These are phyloP conservation scores for Colletotrichum tropicale DNA, from an alignment of 2,329 filamentous ascomycete species.

Conservation along the genomic window DNA sequence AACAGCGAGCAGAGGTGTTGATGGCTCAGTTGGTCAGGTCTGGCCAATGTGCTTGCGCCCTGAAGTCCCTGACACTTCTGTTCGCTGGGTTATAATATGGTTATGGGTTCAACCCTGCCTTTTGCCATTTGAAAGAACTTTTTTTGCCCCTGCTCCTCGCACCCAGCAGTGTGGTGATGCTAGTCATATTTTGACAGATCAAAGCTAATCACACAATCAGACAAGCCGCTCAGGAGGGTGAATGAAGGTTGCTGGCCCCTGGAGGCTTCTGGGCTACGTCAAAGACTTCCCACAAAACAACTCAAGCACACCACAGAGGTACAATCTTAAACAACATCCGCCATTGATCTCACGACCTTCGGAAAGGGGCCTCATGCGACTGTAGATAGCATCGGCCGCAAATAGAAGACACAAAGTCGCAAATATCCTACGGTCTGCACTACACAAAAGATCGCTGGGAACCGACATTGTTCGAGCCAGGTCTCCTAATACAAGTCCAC, in stretches of 20 bases:
- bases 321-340: background rate
- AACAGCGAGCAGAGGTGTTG: background rate
- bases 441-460: background rate
- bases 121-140: background rate
- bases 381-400: background rate
- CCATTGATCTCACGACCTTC: background rate
- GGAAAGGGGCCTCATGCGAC: background rate
- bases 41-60: background rate
- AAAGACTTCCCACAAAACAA: background rate
- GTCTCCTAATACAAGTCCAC: background rate
- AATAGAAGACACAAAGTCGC: background rate
- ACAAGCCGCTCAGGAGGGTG: background rate
- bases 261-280: background rate
- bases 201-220: background rate
- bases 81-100: background rate
- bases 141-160: background rate
- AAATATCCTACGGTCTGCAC: background rate
- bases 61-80: background rate
- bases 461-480: background rate
- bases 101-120: background rate
- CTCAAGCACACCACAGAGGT: background rate
- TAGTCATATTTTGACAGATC: background rate
- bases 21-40: background rate
- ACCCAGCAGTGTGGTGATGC: background rate
- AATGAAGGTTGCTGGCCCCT: fast-evolving